These are phyloP conservation scores for Aspergillus affinis DNA, from an alignment of 495 filamentous ascomycete species.

Conservation along the genomic window DNA sequence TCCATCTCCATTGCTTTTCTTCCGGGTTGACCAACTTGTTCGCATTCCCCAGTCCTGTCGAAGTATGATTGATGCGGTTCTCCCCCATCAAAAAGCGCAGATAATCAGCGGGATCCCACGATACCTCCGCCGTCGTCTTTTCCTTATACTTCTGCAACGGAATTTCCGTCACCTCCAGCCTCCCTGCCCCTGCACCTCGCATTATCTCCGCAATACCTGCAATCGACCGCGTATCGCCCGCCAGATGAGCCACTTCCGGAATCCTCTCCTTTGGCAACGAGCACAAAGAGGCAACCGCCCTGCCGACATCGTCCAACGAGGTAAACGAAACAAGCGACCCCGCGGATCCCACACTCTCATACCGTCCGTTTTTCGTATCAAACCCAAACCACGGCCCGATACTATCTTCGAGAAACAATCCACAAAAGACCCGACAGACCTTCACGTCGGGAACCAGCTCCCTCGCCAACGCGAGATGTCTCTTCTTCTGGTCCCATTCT, in stretches of 20 bases:
- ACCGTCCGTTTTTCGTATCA: slow-evolving; percentile 23
- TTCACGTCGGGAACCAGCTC: slow-evolving; percentile 17
- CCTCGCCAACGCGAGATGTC: slow-evolving; percentile 17
- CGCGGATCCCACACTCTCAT: slow-evolving; percentile 22
- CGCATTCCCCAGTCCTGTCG: slow-evolving; percentile 16
- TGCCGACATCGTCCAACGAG: slow-evolving; percentile 20
- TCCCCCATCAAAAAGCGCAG: slow-evolving; percentile 30
- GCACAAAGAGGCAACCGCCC: slow-evolving; percentile 20
- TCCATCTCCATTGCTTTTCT: slow-evolving; percentile 23
- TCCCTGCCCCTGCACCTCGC: slow-evolving; percentile 21
- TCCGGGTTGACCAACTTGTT: slow-evolving; percentile 19
- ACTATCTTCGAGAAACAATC: slow-evolving; percentile 30
- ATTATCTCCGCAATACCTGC: slow-evolving; percentile 24
- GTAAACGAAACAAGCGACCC: slow-evolving; percentile 25
- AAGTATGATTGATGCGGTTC: slow-evolving; percentile 23
- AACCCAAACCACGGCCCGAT: slow-evolving; percentile 32
- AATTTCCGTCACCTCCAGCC: slow-evolving; percentile 20
- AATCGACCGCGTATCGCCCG: slow-evolving; percentile 23
- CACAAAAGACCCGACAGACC: slow-evolving; percentile 29
- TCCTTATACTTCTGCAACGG: slow-evolving; percentile 14
- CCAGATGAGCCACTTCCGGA: slow-evolving; percentile 23
- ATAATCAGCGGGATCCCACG: slow-evolving; percentile 22
- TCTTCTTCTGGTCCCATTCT: slow-evolving; percentile 31
- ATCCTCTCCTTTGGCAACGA: slow-evolving; percentile 10
- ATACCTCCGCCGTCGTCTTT: slow-evolving; percentile 3